Base-by-base conservation (phyloP, 2,329 filamentous ascomycete species). In the Calonectria naviculata region DNA sequence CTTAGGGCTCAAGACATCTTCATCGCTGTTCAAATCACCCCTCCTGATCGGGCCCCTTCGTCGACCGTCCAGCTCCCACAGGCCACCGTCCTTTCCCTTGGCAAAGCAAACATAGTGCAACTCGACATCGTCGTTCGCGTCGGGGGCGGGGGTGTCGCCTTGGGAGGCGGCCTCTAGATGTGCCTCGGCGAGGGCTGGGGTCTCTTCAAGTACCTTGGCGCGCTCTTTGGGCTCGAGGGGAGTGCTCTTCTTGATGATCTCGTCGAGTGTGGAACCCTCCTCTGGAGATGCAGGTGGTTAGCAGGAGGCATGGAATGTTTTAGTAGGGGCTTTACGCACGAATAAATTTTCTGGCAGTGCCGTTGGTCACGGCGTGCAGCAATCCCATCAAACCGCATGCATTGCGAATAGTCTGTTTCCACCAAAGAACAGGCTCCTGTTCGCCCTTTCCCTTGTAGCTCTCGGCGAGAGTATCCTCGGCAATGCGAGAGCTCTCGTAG, bases 21-120 rank as follows among this genome's bases (percentile, higher is more conserved):
- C 93, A 42, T 87, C 86, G 1, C 83, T 83, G 0, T 78, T 85
- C 64, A 95, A 81, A 49, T 83, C 79, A 0, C 92, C 93, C 28
- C 89, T 81, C 46, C 84, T 80, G 34, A 91, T 84, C 9, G 90
- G 90, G 0, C 89, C 90, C 81, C 90, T 91, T 67, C 88, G 80
- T 62, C 89, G 83, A 4, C 89, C 89, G 76, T 91, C 89, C 13
- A 91, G 85, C 84, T 91, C 89, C 88, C 89, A 91, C 42, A 91
- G 78, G 15, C 81, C 89, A 67, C 92, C 92, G 81, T 93, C 91
- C 63, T 84, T 84, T 36, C 87, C 87, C 86, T 95, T 97, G 64
- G 97, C 93, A 83, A 98, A 99, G 80, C 94, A 97, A 56, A 98
- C 96, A 81, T 97, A 98, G 85, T 99, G 97, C 77, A 98, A 87